phyloP scores from a whole-genome alignment of 129 eudicot species.

The Escallonia herrerae region DNA sequence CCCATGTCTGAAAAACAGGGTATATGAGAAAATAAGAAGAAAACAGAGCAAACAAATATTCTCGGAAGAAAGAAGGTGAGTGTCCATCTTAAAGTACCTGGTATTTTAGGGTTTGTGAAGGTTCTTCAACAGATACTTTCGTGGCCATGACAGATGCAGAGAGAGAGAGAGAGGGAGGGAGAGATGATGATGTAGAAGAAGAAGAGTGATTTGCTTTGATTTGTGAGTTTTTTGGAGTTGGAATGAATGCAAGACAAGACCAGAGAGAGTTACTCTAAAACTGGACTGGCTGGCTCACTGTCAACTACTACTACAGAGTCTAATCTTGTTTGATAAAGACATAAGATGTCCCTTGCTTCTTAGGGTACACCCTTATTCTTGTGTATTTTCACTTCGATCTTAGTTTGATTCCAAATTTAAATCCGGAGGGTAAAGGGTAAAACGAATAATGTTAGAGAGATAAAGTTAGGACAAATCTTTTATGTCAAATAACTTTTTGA shows the following conservation, averaged over 20 bases:
- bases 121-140: conserved; percentile 25
- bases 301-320: not conserved
- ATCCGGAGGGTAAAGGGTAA: too few relatives aligned
- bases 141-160: conserved; percentile 33
- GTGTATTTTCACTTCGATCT: not conserved
- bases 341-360: conserved; percentile 17
- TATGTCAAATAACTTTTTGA: too few relatives aligned
- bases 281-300: not conserved
- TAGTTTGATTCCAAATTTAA: too few relatives aligned
- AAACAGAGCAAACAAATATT: not conserved
- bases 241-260: not conserved
- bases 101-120: conserved; percentile 37
- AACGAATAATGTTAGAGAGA: too few relatives aligned
- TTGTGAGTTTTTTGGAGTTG: not conserved
- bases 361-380: not conserved
- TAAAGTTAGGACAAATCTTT: too few relatives aligned
- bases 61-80: not conserved
- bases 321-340: conserved; percentile 18
- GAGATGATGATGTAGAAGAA: conserved; percentile 3
- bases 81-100: not conserved
- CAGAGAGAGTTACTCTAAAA: not conserved
- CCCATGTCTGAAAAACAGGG: conserved; percentile 50
- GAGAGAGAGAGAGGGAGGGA: conserved; percentile 16
- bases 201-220: not conserved
- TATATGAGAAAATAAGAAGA: conserved; percentile 7